A percentile compares a stretch with the other conserved stretches of the same genome.
phyloP scores from a whole-genome alignment of 768 basidiomycete species.

The Ephemerocybe angulata region DNA sequence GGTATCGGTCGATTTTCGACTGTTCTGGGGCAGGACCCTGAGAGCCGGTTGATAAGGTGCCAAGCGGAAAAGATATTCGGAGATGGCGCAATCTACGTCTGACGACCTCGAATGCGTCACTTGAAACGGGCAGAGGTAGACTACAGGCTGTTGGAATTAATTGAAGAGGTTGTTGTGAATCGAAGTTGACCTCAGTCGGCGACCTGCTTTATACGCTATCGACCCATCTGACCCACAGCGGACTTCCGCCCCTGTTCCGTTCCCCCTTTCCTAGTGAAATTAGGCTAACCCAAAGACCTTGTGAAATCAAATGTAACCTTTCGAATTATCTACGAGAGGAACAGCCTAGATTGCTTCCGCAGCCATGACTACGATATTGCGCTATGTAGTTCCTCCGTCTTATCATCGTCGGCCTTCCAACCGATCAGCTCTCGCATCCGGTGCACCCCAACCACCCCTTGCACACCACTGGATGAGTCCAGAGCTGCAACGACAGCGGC shows the following conservation, averaged over 20 bases:
- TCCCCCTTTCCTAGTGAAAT: neutral
- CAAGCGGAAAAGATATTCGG: neutral
- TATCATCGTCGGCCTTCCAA: conserved; percentile 35
- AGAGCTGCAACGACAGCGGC: conserved; percentile 71
- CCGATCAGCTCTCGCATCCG: conserved; percentile 77
- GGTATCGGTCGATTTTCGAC: neutral
- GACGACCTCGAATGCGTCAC: neutral
- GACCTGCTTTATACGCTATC: too few relatives aligned
- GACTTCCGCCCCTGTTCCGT: conserved; percentile 5
- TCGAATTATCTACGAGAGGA: too few relatives aligned
- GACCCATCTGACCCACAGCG: conserved; percentile 1
- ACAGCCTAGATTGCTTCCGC: neutral
- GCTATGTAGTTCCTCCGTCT: neutral
- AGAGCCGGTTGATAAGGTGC: neutral
- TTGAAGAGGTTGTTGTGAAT: too few relatives aligned
- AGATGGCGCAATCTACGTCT: neutral
- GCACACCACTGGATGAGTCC: conserved; percentile 45
- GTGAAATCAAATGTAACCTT: too few relatives aligned
- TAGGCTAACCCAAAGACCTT: neutral
- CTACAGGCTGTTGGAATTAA: too few relatives aligned
- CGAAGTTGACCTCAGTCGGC: too few relatives aligned
- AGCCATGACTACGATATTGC: neutral
- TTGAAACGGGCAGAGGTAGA: too few relatives aligned
- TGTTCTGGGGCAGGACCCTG: neutral
- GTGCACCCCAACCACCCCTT: conserved; percentile 64